phyloP scores from a whole-genome alignment of 2,329 filamentous ascomycete species.

The Tolypocladium tundrense region DNA sequence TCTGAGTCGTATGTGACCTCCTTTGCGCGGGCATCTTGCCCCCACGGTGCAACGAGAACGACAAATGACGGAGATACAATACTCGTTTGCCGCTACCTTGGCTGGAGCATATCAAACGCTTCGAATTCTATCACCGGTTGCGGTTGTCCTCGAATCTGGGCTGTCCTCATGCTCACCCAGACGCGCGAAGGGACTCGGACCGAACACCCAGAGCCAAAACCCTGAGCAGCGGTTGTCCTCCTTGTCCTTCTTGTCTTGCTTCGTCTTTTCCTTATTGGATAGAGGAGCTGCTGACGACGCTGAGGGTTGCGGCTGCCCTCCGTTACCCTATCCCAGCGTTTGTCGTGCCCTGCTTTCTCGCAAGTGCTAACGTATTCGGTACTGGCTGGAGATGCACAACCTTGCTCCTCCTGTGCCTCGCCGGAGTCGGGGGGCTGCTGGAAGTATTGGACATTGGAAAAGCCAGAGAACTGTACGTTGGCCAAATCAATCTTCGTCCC shows the following conservation, averaged over 20 bases:
- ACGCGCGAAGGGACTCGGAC: too few species aligned
- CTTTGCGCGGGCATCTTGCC: too few species aligned
- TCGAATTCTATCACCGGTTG: too few species aligned
- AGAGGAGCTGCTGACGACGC: background rate
- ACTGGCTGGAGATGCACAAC: constrained; percentile 5
- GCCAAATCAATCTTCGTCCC: constrained; percentile 26
- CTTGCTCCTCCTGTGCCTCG: constrained; percentile 15
- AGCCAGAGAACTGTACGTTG: constrained; percentile 30
- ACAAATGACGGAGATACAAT: too few species aligned
- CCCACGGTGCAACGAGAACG: too few species aligned
- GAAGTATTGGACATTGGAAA: constrained; percentile 31
- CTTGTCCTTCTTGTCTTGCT: constrained; percentile 11
- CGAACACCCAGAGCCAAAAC: too few species aligned
- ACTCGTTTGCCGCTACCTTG: too few species aligned
- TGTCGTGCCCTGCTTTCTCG: background rate
- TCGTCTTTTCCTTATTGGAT: constrained; percentile 11
- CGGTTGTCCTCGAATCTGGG: too few species aligned
- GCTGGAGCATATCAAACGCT: too few species aligned
- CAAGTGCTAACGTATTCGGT: background rate
- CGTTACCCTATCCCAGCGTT: background rate
- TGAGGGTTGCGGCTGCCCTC: background rate
- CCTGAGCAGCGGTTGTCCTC: background rate
- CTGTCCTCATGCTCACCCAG: too few species aligned
- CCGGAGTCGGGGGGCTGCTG: constrained; percentile 28
- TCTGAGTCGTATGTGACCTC: too few species aligned